Conservation (phyloP, 31 red algal genomes). For the Porphyra umbilicalis region DNA sequence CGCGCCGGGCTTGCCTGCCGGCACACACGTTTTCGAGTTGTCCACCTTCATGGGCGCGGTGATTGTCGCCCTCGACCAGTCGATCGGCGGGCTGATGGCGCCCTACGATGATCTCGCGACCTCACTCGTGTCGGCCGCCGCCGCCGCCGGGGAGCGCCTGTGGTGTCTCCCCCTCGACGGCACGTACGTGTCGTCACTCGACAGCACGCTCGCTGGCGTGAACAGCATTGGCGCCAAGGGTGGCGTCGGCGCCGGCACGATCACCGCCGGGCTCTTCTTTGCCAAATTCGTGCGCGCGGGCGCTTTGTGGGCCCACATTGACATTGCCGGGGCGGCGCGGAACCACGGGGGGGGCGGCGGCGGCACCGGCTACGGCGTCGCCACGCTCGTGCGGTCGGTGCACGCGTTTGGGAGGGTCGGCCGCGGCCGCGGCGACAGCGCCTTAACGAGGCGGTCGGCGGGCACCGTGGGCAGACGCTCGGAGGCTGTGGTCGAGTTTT, state of each 20-base stretch:
- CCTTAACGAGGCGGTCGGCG: no score
- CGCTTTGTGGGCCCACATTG: conserved; percentile 83
- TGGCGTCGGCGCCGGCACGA: conserved; percentile 14
- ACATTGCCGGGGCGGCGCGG: conserved; percentile 95
- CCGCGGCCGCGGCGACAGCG: no score
- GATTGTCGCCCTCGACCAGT: conserved; percentile 20
- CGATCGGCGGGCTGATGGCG: conserved; percentile 12
- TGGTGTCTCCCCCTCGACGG: conserved; percentile 35
- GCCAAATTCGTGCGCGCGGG: conserved; percentile 34
- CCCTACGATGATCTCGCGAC: conserved; percentile 15
- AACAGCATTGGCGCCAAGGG: conserved; percentile 58
- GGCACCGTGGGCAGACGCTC: no score
- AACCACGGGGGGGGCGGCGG: conserved; percentile 44
- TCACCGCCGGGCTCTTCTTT: conserved; percentile 40
- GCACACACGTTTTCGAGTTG: conserved; percentile 31
- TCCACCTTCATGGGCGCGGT: conserved; percentile 55
- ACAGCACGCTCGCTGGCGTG: conserved; percentile 41
- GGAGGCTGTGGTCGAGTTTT: no score
- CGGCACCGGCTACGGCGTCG: conserved; percentile 74
- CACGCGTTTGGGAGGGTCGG: no score
- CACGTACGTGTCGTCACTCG: conserved; percentile 18
- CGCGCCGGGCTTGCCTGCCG: neutral
- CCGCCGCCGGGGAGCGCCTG: conserved; percentile 11
- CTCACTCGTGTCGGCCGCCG: neutral
- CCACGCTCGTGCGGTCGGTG: no score